Base-by-base conservation (phyloP, 345 rosid genomes). In the Trapa bicornis region DNA sequence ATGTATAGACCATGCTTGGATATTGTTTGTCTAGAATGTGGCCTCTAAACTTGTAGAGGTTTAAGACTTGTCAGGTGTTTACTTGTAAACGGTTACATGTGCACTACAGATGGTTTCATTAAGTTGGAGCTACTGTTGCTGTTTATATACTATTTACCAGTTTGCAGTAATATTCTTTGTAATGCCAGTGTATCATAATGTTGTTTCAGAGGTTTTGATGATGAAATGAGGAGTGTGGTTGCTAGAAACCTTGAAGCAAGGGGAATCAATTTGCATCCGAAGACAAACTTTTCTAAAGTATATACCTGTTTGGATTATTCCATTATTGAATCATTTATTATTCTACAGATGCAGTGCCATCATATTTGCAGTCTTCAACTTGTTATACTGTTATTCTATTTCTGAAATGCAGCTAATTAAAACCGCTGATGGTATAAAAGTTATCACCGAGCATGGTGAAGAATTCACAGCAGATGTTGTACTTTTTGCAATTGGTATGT, bases 141-240 rank as follows among this genome's bases (percentile, higher is more conserved):
- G 3, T 58, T 57, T 29, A 22, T 22, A 22, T 22, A 22, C 29
- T 22, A 22, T 22, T 22, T 22, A 22, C 16, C 63, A 58, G 2
- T 58, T 32, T 33, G 63, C 12, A 29, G 37, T 8, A 58, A 38
- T 32, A 58, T 1, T 13, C 38, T 58, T 58, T 35, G 16, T 58
- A 58, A 58, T 35, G 13, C 61, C 35, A 35, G 38, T 6, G 15
- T 32, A 32, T 50, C 56, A 32, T 52, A 57, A n/a, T 57, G 12
- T 42, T 38, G 42, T 42, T 69, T 52, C 78, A 94, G 99, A 76
- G 97, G 99, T 53, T 95, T 95, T 82, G 99, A 95, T 65, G 89
- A 95, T 70, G 99, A 95, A 80, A 95, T 95, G 99, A 87, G 99
- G 80, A 88, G 89, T 56, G 84, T 87, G 65, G 96, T 95, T 78